Evolutionary conservation across 805 yeast species (phyloP).

Genomic region (Saturnispora saitoi): DNA sequence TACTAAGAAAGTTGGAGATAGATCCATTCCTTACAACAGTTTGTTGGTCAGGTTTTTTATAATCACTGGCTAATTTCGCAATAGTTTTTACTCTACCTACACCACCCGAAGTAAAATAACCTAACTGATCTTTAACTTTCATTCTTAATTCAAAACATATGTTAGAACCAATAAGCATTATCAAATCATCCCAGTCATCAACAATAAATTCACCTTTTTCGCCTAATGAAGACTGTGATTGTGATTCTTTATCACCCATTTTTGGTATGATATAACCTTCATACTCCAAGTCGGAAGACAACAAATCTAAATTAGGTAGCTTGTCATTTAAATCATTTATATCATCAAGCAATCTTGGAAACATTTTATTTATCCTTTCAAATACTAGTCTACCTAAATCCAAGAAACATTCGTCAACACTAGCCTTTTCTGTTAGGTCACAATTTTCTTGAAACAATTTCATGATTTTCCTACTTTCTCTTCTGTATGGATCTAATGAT

Average conservation of each 20-base stretch:
- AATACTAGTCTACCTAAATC: slow-evolving; percentile 69
- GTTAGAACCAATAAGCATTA: slow-evolving; percentile 58
- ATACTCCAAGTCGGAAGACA: slow-evolving; percentile 21
- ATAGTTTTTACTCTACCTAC: slow-evolving; percentile 65
- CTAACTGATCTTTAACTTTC: slow-evolving; percentile 44
- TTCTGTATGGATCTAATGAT: slow-evolving; percentile 80
- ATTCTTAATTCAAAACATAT: slow-evolving; percentile 47
- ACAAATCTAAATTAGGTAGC: slow-evolving; percentile 39
- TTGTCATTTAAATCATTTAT: slow-evolving; percentile 12
- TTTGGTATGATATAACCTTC: slow-evolving; percentile 23
- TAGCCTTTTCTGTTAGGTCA: slow-evolving; percentile 78
- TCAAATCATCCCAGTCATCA: slow-evolving; percentile 76
- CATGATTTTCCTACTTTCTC: slow-evolving; percentile 77
- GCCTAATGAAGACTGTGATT: slow-evolving; percentile 4
- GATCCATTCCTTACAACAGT: slow-evolving; percentile 53
- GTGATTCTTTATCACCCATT: slow-evolving; percentile 17
- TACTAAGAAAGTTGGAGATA: slow-evolving; percentile 44
- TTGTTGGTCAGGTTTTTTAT: slow-evolving; percentile 78
- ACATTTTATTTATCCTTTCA: slow-evolving; percentile 30
- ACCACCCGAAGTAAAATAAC: slow-evolving; percentile 89
- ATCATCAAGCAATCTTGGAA: slow-evolving; percentile 37
- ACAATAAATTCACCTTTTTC: slow-evolving; percentile 8
- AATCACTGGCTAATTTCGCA: slow-evolving; percentile 84
- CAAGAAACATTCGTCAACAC: slow-evolving; percentile 88
- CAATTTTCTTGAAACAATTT: slow-evolving; percentile 53